These are phyloP conservation scores for Theobroma cacao DNA, from an alignment of 345 rosid genomes.

Conservation along the genomic window DNA sequence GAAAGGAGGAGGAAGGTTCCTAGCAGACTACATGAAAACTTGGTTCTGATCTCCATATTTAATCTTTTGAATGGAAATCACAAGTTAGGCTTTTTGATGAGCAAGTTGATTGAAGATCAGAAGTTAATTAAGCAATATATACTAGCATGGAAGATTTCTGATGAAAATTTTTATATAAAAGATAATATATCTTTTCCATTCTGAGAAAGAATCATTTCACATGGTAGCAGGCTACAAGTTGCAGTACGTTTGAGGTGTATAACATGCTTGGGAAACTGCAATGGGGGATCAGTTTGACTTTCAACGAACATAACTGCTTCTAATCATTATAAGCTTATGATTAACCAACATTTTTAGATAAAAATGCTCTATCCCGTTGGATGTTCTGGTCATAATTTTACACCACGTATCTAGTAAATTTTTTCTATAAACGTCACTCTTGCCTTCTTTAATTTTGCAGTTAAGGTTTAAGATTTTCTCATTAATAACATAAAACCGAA, in stretches of 20 bases:
- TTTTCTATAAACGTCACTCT: too few relatives aligned
- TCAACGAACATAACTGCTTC: slow-evolving; percentile 1
- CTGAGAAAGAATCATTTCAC: slow-evolving; percentile 4
- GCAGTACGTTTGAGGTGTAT: neutral
- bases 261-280: neutral
- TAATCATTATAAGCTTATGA: neutral
- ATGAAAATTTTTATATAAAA: neutral
- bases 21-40: slow-evolving; percentile 10
- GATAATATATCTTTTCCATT: neutral
- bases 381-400: too few relatives aligned
- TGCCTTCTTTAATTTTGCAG: too few relatives aligned
- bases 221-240: neutral
- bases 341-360: neutral
- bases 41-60: slow-evolving; percentile 3
- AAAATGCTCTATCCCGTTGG: too few relatives aligned
- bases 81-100: neutral
- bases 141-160: neutral
- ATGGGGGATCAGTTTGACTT: neutral
- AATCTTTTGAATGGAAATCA: neutral
- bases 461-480: too few relatives aligned
- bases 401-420: too few relatives aligned
- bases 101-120: neutral
- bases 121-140: neutral
- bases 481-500: too few relatives aligned
- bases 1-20: slow-evolving; percentile 26